Evolutionary conservation across 768 basidiomycete genomes (phyloP).

Genomic region (Lactarius deliciosus): DNA sequence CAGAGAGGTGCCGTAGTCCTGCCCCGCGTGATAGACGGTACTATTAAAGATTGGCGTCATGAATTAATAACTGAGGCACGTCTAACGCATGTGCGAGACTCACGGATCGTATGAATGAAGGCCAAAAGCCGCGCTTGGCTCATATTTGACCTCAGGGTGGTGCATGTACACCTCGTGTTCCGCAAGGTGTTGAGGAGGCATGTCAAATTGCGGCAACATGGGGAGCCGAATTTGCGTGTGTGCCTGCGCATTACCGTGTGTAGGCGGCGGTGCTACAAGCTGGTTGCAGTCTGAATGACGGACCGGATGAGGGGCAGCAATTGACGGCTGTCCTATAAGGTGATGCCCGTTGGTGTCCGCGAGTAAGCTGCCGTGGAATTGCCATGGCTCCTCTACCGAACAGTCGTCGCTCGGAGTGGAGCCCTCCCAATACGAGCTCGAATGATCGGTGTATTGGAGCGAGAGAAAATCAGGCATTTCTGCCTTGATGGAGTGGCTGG

Average conservation of each 20-base stretch:
- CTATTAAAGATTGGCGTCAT: not conserved
- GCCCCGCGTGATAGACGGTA: constrained; percentile 22
- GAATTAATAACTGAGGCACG: constrained; percentile 2
- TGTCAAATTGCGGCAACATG: constrained; percentile 18
- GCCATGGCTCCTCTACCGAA: constrained; percentile 29
- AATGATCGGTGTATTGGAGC: constrained; percentile 22
- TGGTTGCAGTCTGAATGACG: constrained; percentile 14
- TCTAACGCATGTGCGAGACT: constrained; percentile 8
- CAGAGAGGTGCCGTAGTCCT: constrained; percentile 24
- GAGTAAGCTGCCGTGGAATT: constrained; percentile 19
- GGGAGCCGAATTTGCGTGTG: constrained; percentile 22
- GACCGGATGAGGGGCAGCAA: constrained; percentile 22
- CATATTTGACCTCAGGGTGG: constrained; percentile 23
- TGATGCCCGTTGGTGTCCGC: constrained; percentile 14
- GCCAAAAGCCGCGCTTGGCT: constrained; percentile 9
- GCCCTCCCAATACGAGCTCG: constrained; percentile 25
- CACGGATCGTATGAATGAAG: constrained; percentile 24
- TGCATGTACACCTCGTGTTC: constrained; percentile 24
- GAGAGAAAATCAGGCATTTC: constrained; percentile 21
- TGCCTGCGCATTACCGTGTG: constrained; percentile 13
- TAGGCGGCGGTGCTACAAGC: constrained; percentile 5
- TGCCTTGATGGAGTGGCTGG: constrained; percentile 17
- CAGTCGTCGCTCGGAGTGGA: constrained; percentile 29
- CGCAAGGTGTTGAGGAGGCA: constrained; percentile 18
- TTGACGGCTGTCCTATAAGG: constrained; percentile 13